Evolutionary conservation across 306 rosid genomes (phyloP).

Genomic region (Castanea sativa): DNA sequence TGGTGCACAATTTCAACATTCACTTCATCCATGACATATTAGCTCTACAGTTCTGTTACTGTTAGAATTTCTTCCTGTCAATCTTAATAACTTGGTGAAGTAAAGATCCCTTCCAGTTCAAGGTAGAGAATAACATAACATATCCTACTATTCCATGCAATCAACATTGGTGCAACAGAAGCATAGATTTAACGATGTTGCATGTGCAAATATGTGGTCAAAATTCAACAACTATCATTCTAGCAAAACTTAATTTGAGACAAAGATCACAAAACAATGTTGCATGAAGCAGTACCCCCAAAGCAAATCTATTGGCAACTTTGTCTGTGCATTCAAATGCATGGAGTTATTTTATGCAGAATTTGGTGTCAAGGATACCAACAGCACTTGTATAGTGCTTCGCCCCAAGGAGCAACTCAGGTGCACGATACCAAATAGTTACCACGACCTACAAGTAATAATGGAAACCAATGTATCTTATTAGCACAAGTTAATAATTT

Average conservation of each 20-base stretch:
- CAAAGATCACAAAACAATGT: too few relatives aligned
- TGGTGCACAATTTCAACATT: not conserved
- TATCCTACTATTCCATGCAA: not conserved
- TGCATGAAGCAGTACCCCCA: not conserved
- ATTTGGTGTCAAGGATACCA: conserved; percentile 56
- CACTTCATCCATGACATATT: not conserved
- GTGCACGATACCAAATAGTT: conserved; percentile 99
- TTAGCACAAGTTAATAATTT: not conserved
- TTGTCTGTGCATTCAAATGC: not conserved
- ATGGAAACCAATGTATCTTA: conserved; percentile 18
- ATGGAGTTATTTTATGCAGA: conserved; percentile 2
- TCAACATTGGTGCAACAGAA: not conserved
- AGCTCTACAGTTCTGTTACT: not conserved
- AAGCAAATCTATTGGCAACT: not conserved
- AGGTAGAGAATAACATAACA: not conserved
- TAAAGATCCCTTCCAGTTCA: not conserved
- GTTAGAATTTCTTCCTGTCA: not conserved
- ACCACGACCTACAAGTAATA: conserved; percentile 80
- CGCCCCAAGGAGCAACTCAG: conserved; percentile 98
- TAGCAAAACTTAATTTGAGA: too few relatives aligned
- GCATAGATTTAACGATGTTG: too few relatives aligned
- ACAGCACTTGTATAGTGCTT: conserved; percentile 99
- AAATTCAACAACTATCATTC: too few relatives aligned
- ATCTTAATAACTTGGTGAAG: not conserved
- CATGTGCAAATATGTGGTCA: too few relatives aligned